Conservation (phyloP, 495 filamentous ascomycete genomes). For the Pseudoneurospora amorphoporcata region DNA sequence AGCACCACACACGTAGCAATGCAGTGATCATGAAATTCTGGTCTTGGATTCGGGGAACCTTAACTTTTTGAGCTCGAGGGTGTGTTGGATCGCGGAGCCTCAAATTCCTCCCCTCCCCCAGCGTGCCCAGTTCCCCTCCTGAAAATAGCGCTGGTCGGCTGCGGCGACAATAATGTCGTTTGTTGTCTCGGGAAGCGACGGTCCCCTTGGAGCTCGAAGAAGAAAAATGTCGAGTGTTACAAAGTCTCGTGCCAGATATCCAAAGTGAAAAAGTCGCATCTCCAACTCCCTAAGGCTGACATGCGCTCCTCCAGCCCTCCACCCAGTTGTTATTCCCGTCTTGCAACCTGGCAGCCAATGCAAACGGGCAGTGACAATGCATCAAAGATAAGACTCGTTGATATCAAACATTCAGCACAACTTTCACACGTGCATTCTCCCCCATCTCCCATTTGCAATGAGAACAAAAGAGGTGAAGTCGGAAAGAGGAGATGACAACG, state of each 20-base stretch:
- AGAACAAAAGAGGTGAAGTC: neutral
- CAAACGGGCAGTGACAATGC: neutral
- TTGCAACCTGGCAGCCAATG: neutral
- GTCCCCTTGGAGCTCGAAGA: neutral
- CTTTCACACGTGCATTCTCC: neutral
- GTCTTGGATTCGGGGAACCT: neutral
- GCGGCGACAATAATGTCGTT: neutral
- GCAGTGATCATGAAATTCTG: neutral
- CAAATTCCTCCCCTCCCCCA: constrained; percentile 1
- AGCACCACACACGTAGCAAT: neutral
- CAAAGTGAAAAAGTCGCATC: neutral
- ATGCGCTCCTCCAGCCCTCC: neutral
- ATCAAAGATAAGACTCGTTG: neutral
- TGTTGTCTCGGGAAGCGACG: neutral
- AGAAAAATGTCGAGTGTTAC: neutral
- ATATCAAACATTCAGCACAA: neutral
- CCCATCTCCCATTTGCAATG: neutral
- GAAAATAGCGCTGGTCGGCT: neutral
- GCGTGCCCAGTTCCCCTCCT: neutral
- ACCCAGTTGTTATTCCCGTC: neutral
- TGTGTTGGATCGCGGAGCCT: constrained; percentile 14
- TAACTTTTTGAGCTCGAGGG: neutral
- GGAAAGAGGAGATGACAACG: neutral
- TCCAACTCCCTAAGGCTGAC: neutral
- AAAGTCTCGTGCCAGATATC: neutral